Evolutionary conservation across 148 eudicot genomes (phyloP).

Genomic region (Chenopodium berlandieri): DNA sequence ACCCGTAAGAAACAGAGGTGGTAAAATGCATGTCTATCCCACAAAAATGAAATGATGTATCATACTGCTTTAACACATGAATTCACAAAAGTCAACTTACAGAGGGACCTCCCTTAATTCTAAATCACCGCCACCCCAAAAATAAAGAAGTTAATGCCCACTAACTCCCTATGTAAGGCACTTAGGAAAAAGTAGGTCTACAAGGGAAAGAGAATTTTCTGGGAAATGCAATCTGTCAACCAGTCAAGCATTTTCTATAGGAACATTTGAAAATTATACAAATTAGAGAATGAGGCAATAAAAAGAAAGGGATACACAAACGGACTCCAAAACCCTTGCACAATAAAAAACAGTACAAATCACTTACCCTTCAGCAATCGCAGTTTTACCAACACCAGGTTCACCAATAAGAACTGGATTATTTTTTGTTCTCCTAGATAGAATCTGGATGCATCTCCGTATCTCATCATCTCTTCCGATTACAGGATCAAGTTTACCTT

Average conservation of each 20-base stretch:
- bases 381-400: slow-evolving; percentile 99
- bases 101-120: neutral
- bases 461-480: slow-evolving; percentile 99
- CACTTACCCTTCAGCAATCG: slow-evolving; percentile 86
- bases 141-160: neutral
- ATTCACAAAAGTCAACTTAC: neutral
- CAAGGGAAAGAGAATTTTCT: neutral
- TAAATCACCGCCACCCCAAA: neutral
- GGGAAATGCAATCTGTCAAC: neutral
- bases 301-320: neutral
- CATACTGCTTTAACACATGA: neutral
- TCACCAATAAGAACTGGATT: slow-evolving; percentile 97
- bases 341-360: neutral
- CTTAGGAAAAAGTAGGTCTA: neutral
- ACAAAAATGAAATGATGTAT: neutral
- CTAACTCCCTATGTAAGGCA: neutral
- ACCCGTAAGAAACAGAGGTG: no score
- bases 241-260: neutral
- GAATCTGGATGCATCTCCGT: slow-evolving; percentile 92
- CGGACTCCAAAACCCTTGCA: neutral
- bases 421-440: slow-evolving; percentile 92
- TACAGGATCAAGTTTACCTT: slow-evolving; percentile 96
- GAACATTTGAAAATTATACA: neutral
- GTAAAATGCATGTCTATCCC: neutral
- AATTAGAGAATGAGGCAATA: neutral